These are phyloP conservation scores for Limonomyces culmigenus DNA, from an alignment of 1,284 basidiomycete species.

Conservation along the genomic window DNA sequence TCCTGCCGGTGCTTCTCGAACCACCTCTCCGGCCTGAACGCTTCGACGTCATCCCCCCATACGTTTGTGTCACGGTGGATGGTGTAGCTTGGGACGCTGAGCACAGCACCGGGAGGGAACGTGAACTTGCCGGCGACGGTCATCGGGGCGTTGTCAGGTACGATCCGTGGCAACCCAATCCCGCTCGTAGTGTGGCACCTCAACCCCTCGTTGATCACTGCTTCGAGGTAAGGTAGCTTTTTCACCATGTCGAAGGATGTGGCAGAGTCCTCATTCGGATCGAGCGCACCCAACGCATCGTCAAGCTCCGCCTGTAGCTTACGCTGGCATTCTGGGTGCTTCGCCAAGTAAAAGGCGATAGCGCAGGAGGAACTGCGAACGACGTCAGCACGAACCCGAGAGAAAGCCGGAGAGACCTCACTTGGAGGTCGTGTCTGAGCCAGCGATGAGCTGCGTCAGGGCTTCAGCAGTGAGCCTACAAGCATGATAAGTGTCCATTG, in stretches of 20 bases:
- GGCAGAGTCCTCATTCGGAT: slow-evolving; percentile 36
- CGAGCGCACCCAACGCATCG: slow-evolving; percentile 43
- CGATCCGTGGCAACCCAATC: slow-evolving; percentile 68
- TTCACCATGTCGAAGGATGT: slow-evolving; percentile 48
- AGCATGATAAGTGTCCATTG: too few relatives aligned
- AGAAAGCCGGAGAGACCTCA: slow-evolving; percentile 15
- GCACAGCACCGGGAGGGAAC: slow-evolving; percentile 60
- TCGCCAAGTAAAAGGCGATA: slow-evolving; percentile 69
- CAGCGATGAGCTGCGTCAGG: slow-evolving; percentile 73
- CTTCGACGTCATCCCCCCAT: slow-evolving; percentile 70
- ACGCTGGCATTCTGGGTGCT: slow-evolving; percentile 43
- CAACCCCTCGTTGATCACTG: slow-evolving; percentile 71
- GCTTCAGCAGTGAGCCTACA: slow-evolving; percentile 83
- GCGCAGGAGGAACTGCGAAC: slow-evolving; percentile 64
- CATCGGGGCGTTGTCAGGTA: slow-evolving; percentile 51
- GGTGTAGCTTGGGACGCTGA: slow-evolving; percentile 64
- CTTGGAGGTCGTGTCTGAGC: slow-evolving; percentile 77
- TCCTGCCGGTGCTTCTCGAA: slow-evolving; percentile 47
- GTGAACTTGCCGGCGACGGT: slow-evolving; percentile 33
- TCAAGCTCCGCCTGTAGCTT: slow-evolving; percentile 75
- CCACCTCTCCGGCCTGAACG: slow-evolving; percentile 71
- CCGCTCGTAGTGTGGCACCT: slow-evolving; percentile 69
- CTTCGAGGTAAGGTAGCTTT: slow-evolving; percentile 57
- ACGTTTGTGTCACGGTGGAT: slow-evolving; percentile 54
- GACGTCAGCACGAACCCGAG: slow-evolving; percentile 2